Base-by-base conservation (phyloP, 371 early-diverging fungal species). In the Mortierella sp. region DNA sequence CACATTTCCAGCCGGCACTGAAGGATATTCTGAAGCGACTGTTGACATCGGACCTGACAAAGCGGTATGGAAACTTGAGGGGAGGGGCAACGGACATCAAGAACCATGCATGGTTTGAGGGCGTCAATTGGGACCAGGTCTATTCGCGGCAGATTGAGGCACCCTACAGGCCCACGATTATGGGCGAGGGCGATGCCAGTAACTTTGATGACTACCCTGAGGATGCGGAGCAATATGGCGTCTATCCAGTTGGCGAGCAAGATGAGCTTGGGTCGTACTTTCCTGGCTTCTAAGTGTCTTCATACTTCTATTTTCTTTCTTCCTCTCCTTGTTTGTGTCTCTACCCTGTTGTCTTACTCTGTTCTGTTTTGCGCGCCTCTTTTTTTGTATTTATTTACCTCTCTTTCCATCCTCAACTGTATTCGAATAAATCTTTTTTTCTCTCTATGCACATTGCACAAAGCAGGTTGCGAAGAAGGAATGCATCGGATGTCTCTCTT, bases 181-280 rank as follows among this genome's bases (percentile, higher is more conserved):
- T 90, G 47, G 94, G 95, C 54, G 97, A 95, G 50, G 98, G 98
- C 54, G 99, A 99, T 86, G 95, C 98, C 14, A 95, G 96, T 88
- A 97, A 99, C 91, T 98, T 97, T 91, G 99, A 98, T 85, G 89
- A 91, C 78, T 99, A 99, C 88, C 96, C 96, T 1, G 99, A 97
- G 88, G 94, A 95, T 72, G 90, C 92, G 45, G 97, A 94, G 78
- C 90, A 89, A 57, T 93, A 93, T 76, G 94, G 94, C 6, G 84
- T 80, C 44, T 83, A 82, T 54, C 82, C 85, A 28, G 55, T 77
- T 28, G 68, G 82, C 34, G 85, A 85, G 52, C 31, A 16, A 2
- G 85, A 85, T 72, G 80, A 81, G 16, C 80, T 85, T 31, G 85
- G 85, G 28, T 74, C 79, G 31, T 85, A 81, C 55, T 79, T 79